These are phyloP conservation scores for Murraya paniculata DNA, from an alignment of 345 rosid species.

Conservation along the genomic window DNA sequence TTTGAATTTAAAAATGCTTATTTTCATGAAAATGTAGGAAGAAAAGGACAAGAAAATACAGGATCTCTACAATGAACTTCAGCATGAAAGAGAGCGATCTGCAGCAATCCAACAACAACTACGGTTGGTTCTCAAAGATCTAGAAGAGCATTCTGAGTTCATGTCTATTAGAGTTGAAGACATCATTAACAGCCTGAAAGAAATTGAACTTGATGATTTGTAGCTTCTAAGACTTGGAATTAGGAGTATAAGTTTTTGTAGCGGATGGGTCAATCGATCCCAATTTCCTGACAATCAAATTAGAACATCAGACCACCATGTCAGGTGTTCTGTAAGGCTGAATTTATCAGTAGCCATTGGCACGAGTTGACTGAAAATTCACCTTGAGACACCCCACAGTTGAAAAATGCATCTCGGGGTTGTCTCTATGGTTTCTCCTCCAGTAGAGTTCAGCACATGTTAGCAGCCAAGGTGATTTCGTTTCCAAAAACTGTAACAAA, in stretches of 20 bases:
- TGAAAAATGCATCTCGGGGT: not conserved
- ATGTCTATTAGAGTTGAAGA: conserved; percentile 38
- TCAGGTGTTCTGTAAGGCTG: not conserved
- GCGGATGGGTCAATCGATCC: not conserved
- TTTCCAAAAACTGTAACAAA: not conserved
- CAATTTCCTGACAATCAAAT: not conserved
- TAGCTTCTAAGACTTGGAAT: conserved; percentile 6
- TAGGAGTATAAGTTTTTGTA: not conserved
- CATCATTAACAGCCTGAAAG: conserved; percentile 34
- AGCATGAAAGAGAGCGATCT: conserved; percentile 26
- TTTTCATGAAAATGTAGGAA: conserved; percentile 25
- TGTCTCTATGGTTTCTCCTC: not conserved
- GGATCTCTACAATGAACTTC: conserved; percentile 34
- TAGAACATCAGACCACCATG: not conserved
- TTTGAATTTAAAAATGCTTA: not conserved
- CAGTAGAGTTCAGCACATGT: not conserved
- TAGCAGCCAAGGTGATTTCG: not conserved
- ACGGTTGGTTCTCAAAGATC: conserved; percentile 26
- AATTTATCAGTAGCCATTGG: not conserved
- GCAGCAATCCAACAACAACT: conserved; percentile 30
- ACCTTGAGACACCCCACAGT: not conserved
- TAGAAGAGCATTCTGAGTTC: conserved; percentile 35
- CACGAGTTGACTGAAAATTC: not conserved
- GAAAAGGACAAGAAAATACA: conserved; percentile 38
- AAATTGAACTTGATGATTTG: conserved; percentile 25